Evolutionary conservation across 2,329 filamentous ascomycete genomes (phyloP).

Genomic region (Monascus ruber): DNA sequence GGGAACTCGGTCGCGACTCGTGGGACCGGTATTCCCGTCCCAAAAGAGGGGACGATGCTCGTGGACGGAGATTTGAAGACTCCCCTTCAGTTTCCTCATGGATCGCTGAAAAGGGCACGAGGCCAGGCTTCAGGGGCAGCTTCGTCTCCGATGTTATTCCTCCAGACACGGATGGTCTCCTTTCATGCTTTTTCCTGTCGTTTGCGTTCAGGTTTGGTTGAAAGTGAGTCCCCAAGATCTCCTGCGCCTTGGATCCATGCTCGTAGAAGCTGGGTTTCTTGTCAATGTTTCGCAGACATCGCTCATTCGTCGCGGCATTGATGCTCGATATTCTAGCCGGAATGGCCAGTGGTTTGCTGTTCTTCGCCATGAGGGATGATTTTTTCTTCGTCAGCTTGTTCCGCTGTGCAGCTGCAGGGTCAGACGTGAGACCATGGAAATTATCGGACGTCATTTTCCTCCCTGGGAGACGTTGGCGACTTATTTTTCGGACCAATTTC

Average conservation of each 20-base stretch:
- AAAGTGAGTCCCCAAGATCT: slow-evolving; percentile 19
- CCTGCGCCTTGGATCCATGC: slow-evolving; percentile 19
- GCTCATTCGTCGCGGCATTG: slow-evolving; percentile 4
- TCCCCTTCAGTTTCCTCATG: slow-evolving; percentile 10
- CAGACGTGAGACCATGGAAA: neutral
- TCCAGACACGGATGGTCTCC: slow-evolving; percentile 26
- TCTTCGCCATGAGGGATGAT: neutral
- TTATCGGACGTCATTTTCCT: neutral
- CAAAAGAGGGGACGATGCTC: slow-evolving; percentile 36
- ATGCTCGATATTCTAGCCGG: slow-evolving; percentile 9
- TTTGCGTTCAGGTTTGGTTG: slow-evolving; percentile 11
- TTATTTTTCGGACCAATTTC: no score
- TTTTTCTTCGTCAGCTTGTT: neutral
- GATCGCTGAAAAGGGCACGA: slow-evolving; percentile 16
- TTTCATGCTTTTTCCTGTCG: slow-evolving; percentile 13
- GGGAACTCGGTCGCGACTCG: slow-evolving; percentile 18
- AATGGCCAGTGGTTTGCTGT: slow-evolving; percentile 5
- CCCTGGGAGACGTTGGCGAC: no score
- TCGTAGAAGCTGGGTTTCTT: slow-evolving; percentile 9
- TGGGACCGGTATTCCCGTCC: slow-evolving; percentile 26
- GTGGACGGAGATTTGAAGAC: slow-evolving; percentile 24
- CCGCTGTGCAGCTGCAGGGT: neutral
- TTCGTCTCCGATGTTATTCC: slow-evolving; percentile 28
- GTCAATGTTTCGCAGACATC: slow-evolving; percentile 5
- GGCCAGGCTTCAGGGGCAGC: slow-evolving; percentile 9